phyloP scores from a whole-genome alignment of 2,329 filamentous ascomycete genomes.

The Sporothrix brasiliensis region DNA sequence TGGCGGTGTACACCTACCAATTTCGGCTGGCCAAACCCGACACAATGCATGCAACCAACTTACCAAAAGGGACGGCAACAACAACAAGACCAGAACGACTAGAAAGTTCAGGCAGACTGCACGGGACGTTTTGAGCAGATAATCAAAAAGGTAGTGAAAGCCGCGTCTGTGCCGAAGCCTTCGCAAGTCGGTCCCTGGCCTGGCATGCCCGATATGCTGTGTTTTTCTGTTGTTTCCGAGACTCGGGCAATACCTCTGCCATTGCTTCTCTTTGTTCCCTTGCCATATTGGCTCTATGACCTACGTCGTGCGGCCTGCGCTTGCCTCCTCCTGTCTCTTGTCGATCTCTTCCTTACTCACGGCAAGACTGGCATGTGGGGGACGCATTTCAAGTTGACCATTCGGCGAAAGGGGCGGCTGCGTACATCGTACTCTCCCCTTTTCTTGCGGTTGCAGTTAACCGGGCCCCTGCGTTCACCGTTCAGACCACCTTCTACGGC shows the following conservation, averaged over 20 bases:
- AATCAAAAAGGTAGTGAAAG: constrained; percentile 5
- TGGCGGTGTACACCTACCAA: background rate
- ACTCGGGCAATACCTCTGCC: background rate
- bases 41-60: background rate
- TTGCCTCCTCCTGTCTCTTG: constrained; percentile 15
- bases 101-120: background rate
- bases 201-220: no score
- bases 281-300: background rate
- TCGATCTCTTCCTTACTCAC: constrained; percentile 20
- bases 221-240: constrained; percentile 19
- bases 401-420: constrained; percentile 16
- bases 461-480: background rate
- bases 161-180: background rate
- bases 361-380: constrained; percentile 21
- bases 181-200: no score
- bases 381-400: background rate
- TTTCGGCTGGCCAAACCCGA: background rate
- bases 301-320: constrained; percentile 10
- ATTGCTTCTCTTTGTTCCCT: background rate
- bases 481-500: background rate
- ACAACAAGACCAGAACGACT: background rate
- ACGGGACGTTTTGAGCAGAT: no score
- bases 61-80: background rate
- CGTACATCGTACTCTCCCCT: background rate
- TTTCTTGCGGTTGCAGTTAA: background rate